These are phyloP conservation scores for Cunninghamia lanceolata DNA, from an alignment of 75 land plant genomes.

Conservation along the genomic window DNA sequence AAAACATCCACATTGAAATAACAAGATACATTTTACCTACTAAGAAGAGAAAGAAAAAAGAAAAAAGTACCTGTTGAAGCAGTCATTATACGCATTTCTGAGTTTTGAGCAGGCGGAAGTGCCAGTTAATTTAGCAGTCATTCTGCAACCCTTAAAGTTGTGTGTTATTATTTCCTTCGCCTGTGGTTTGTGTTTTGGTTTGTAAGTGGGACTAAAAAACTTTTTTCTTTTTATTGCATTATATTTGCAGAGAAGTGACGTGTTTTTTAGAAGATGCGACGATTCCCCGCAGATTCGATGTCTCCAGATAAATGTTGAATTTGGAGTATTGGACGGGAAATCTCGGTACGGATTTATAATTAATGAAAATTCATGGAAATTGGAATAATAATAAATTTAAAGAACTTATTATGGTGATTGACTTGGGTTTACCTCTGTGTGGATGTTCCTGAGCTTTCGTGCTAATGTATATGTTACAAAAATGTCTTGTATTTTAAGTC, in stretches of 20 bases:
- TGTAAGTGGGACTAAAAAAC: neutral
- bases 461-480: too few relatives aligned
- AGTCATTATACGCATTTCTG: slow-evolving; percentile 57
- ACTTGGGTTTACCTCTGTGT: too few relatives aligned
- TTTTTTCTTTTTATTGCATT: neutral
- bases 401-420: too few relatives aligned
- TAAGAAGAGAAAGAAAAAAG: neutral
- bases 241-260: neutral
- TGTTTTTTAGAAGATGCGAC: neutral
- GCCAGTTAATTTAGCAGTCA: neutral
- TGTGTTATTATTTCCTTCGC: neutral
- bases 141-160: neutral
- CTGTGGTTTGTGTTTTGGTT: neutral
- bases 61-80: slow-evolving; percentile 53
- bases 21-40: neutral
- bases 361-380: too few relatives aligned
- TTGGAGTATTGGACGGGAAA: too few relatives aligned
- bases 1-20: neutral
- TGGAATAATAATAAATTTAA: too few relatives aligned
- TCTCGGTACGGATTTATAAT: too few relatives aligned
- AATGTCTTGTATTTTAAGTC: too few relatives aligned
- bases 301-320: neutral
- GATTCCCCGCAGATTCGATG: neutral
- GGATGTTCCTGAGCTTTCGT: too few relatives aligned
- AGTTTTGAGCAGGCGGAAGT: slow-evolving; percentile 59